These are phyloP conservation scores for Rhizophagus sp. DNA, from an alignment of 192 early-diverging fungal genomes.

Conservation along the genomic window DNA sequence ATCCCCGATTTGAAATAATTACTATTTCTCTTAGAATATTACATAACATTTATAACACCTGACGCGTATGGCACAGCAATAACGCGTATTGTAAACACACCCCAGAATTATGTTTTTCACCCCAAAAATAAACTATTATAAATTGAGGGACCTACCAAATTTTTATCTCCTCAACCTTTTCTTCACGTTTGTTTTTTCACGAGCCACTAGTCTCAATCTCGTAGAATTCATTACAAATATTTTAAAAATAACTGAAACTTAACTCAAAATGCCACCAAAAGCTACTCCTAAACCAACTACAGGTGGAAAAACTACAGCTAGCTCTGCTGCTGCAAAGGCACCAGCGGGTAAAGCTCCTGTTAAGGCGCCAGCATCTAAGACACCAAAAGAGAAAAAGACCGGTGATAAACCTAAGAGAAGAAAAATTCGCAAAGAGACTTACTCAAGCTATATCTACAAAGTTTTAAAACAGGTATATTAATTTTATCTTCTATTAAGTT, in stretches of 20 bases:
- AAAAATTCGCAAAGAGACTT: constrained; percentile 68
- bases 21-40: too few relatives aligned
- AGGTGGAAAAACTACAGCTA: neutral
- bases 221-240: neutral
- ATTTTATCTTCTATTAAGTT: neutral
- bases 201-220: neutral
- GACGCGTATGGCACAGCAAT: neutral
- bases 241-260: neutral
- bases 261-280: neutral
- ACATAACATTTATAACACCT: neutral
- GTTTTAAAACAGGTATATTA: constrained; percentile 81
- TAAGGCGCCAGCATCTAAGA: constrained; percentile 49
- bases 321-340: constrained; percentile 61
- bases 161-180: neutral
- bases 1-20: neutral
- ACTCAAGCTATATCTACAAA: constrained; percentile 91
- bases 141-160: neutral
- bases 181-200: neutral
- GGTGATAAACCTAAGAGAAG: constrained; percentile 37
- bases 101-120: neutral
- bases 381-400: constrained; percentile 42
- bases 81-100: neutral
- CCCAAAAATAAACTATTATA: neutral
- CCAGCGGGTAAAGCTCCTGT: constrained; percentile 52
- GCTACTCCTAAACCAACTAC: neutral